Evolutionary conservation across 768 basidiomycete species (phyloP).

Genomic region (Collybia sp.): DNA sequence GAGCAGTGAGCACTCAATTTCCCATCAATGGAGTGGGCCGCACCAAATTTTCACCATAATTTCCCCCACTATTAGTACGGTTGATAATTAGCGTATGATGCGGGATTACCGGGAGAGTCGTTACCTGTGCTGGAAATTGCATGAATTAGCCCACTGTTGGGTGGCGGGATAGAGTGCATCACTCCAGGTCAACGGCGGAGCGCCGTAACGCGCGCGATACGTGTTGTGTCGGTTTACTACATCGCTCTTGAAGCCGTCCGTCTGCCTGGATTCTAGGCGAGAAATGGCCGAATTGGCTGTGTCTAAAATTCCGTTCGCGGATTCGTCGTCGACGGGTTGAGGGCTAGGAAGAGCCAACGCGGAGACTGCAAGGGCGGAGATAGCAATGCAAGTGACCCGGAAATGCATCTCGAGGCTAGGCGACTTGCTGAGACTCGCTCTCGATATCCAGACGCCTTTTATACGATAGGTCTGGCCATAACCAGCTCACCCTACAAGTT

Average conservation of each 20-base stretch:
- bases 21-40: background rate
- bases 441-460: no score
- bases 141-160: conserved; percentile 15
- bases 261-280: no score
- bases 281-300: no score
- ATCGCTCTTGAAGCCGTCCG: background rate
- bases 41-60: conserved; percentile 25
- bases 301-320: no score
- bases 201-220: conserved; percentile 17
- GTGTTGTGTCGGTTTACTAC: conserved; percentile 10
- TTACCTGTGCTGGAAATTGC: conserved; percentile 20
- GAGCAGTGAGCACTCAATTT: background rate
- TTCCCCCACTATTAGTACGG: conserved; percentile 6
- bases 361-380: no score
- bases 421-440: no score
- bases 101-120: background rate
- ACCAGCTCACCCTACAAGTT: no score
- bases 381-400: no score
- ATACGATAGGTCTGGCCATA: no score
- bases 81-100: background rate
- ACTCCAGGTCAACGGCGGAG: conserved; percentile 17
- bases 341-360: no score
- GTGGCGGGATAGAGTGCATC: conserved; percentile 12
- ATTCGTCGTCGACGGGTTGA: no score
- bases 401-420: no score